phyloP scores from a whole-genome alignment of 2,329 filamentous ascomycete genomes.

The Lasiodiplodia sp. region DNA sequence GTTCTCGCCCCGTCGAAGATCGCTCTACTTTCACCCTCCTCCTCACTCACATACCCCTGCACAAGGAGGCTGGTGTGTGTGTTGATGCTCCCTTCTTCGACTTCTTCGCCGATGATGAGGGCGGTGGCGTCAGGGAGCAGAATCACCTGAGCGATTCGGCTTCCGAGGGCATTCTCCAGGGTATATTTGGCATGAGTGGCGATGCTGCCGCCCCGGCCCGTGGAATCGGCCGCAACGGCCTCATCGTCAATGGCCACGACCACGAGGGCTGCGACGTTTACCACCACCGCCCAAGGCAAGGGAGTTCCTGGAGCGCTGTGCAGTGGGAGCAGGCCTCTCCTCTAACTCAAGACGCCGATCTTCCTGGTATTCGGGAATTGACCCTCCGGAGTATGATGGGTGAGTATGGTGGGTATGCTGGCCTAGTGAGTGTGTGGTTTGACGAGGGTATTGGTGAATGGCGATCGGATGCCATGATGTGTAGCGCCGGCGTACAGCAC shows the following conservation, averaged over 20 bases:
- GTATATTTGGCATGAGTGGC: slow-evolving; percentile 79
- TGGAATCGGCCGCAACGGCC: slow-evolving; percentile 73
- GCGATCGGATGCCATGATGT: slow-evolving; percentile 81
- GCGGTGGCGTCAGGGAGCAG: slow-evolving; percentile 83
- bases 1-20: slow-evolving; percentile 65
- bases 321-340: slow-evolving; percentile 30
- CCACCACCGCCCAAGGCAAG: slow-evolving; percentile 63
- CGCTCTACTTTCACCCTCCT: slow-evolving; percentile 78
- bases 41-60: slow-evolving; percentile 89
- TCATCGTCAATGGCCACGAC: slow-evolving; percentile 93
- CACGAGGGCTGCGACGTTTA: slow-evolving; percentile 92
- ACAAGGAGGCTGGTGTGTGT: slow-evolving; percentile 83
- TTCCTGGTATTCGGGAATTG: slow-evolving; percentile 80
- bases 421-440: slow-evolving; percentile 89
- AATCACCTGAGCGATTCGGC: slow-evolving; percentile 82
- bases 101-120: slow-evolving; percentile 72
- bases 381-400: slow-evolving; percentile 99
- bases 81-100: slow-evolving; percentile 84
- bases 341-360: slow-evolving; percentile 34
- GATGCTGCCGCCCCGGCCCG: slow-evolving; percentile 63
- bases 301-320: slow-evolving; percentile 32
- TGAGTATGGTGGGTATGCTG: slow-evolving; percentile 89
- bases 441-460: slow-evolving; percentile 74
- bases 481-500: slow-evolving; percentile 83
- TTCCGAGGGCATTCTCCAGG: slow-evolving; percentile 76